Evolutionary conservation across 305 asterid species (phyloP), one percentile per base, ranked within the genome.

Genomic region (Fraxinus ornus): DNA sequence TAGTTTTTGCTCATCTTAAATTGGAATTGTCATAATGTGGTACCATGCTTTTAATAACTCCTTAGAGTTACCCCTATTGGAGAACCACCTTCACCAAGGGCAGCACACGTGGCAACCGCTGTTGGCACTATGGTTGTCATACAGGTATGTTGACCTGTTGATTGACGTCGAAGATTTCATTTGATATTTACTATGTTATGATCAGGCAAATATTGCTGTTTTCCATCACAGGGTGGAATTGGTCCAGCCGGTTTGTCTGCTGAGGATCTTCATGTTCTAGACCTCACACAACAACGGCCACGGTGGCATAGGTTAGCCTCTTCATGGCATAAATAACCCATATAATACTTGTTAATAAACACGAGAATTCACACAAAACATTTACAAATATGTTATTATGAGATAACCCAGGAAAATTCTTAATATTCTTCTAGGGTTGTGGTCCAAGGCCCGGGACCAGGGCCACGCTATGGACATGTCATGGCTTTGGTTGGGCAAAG

Each of bases 401-500:
- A 70, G 76, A 41, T 78, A 66, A 80, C 78, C 47, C 30, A 57
- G 33, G 36, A 49, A 19, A 75, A 75, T 78, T 49, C 79, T 80
- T 84, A 35, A 17, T 78, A 24, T 90, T 79, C 33, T 30, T 80
- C 68, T 79, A 96, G 99, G 94, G 99, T 96, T 86, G 99, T 93
- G 57, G 99, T 97, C 80, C 98, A 95, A 86, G 99, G 99, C 75
- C 98, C 98, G 73, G 99, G 99, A 81, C 99, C 99, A 60, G 99
- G 99, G 78, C 94, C 99, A 2, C 98, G 98, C 84, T 97, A 97
- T 88, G 99, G 99, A 78, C 99, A 97, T 84, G 99, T 97, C 86
- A 97, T 97, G 99, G 99, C 99, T 79, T 90, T 97, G 91, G 99
- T 96, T 79, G 99, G 99, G 78, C 99, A 96, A 90, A 88, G 99